Evolutionary conservation across 75 land plant genomes (phyloP), one percentile per base, ranked within the genome.

Genomic region (Cupressus sempervirens): DNA sequence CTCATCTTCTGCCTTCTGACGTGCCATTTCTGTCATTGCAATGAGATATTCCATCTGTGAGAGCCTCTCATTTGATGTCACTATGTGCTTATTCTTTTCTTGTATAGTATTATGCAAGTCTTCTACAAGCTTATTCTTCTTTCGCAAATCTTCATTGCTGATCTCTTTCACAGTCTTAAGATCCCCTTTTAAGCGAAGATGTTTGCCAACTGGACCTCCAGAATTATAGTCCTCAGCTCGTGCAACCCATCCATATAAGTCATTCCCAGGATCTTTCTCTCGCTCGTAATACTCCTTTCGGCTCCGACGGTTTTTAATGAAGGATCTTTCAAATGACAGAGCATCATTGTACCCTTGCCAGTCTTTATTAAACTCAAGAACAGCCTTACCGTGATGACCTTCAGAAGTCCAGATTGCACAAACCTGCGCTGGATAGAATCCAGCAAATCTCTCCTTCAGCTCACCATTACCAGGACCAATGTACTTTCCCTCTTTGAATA

Each of bases 221-320:
- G 82, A n/a, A 68, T 88, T 88, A 77, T 90, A 93, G 65, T 95
- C 96, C 86, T 91, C 90, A 43, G 86, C 90, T 13, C 93, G 89
- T 5, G 96, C 95, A 83, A 95, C 86, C 96, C 96, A 95, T 43
- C 91, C 98, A 86, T 93, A 96, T 13, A 96, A 83, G 23, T 88
- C 88, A 56, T 77, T 56, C 14, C 84, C 85, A 10, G 52, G 45
- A 15, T 58, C 62, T 26, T 13, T 79, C 7, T 62, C 67, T 26
- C 8, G 67, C 0, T 83, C 90, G n/a, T 14, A 13, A 87, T 92
- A 91, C 23, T 92, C 84, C 85, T 84, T 93, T 82, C 88, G 87
- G 5, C 99, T 94, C 48, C 84, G 91, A 32, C 83, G 86, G 67
- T 86, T 80, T 5, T 87, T 84, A 13, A 88, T 88, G 85, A 93